Conservation (phyloP, 2,329 filamentous ascomycete species). For the Neofusicoccum ribis region DNA sequence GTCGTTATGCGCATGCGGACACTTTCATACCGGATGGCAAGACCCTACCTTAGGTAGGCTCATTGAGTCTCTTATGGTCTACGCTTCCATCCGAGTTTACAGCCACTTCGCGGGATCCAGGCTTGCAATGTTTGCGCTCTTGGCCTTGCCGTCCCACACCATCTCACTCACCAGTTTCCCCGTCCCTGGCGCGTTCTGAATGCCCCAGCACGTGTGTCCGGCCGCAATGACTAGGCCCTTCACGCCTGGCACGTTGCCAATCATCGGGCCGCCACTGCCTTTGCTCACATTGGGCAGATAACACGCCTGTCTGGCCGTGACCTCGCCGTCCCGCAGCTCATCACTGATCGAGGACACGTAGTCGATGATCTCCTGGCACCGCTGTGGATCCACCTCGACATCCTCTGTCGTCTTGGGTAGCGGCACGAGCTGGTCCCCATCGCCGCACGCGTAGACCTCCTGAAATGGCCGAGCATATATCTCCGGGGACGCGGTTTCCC, state of each 20-base stretch:
- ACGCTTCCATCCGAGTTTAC: neutral
- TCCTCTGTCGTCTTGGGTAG: slow-evolving; percentile 74
- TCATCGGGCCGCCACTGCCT: slow-evolving; percentile 67
- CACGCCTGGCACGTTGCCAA: slow-evolving; percentile 69
- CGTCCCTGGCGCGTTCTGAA: slow-evolving; percentile 91
- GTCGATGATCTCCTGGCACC: slow-evolving; percentile 83
- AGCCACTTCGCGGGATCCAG: slow-evolving; percentile 42
- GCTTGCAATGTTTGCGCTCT: slow-evolving; percentile 43
- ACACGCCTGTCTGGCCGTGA: slow-evolving; percentile 82
- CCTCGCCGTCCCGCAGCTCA: slow-evolving; percentile 48
- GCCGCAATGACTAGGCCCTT: slow-evolving; percentile 78
- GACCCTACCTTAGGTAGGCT: too few relatives aligned
- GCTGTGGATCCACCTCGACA: slow-evolving; percentile 71
- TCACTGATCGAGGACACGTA: slow-evolving; percentile 66
- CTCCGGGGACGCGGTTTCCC: slow-evolving; percentile 73
- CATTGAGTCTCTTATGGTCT: too few relatives aligned
- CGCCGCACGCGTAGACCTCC: slow-evolving; percentile 92
- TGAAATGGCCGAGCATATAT: slow-evolving; percentile 88
- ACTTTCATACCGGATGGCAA: too few relatives aligned
- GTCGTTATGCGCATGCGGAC: too few relatives aligned
- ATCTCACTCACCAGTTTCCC: slow-evolving; percentile 49
- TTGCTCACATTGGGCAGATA: slow-evolving; percentile 77
- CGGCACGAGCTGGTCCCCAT: slow-evolving; percentile 74
- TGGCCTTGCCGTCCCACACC: slow-evolving; percentile 46
- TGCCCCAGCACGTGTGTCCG: slow-evolving; percentile 97